Evolutionary conservation across 73 alveolate genomes (phyloP), one percentile per base, ranked within the genome.

Genomic region (Paramecium bursaria): DNA sequence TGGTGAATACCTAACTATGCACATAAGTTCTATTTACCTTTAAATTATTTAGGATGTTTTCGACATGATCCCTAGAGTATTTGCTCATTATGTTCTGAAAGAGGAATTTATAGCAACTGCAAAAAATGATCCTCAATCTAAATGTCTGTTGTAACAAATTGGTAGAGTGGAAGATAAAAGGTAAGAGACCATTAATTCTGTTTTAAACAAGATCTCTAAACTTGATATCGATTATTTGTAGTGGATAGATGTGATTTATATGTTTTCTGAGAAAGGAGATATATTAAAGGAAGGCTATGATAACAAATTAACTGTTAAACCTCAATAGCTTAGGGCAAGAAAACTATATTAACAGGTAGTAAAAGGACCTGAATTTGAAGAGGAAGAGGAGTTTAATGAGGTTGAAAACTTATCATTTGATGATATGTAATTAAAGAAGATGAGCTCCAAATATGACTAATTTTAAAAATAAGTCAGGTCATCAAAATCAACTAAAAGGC

Each of bases 361-460:
- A 11, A 67, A 67, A 67, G 55, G 53, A 9, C 35, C 33, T 19
- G 21, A 39, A 13, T 67, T 19, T 39, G 82, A 67, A 3, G 82
- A 67, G 44, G 82, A 67, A 39, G 82, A 67, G 30, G 54, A 44
- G 6, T 57, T 57, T 30, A 50, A 48, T 57, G 82, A 67, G 10
- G 44, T 67, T 39, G 82, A 67, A 35, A 67, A 67, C 44, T 67
- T 67, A 67, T 67, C 82, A 15, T 67, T 67, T 42, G 82, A 67
- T 67, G 82, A 33, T 42, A 44, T 47, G 1, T 39, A 67, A 67
- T 35, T 25, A 33, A 67, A 42, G 44, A 67, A 47, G 44, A 33
- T 67, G 1, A 57, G 44, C 11, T 39, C 5, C 5, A 5, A 39
- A 7, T 39, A 39, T 39, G 6, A 67, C 33, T 21, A 67, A 67